Conservation (phyloP, 2,329 filamentous ascomycete genomes). For the Colletotrichum lupini region DNA sequence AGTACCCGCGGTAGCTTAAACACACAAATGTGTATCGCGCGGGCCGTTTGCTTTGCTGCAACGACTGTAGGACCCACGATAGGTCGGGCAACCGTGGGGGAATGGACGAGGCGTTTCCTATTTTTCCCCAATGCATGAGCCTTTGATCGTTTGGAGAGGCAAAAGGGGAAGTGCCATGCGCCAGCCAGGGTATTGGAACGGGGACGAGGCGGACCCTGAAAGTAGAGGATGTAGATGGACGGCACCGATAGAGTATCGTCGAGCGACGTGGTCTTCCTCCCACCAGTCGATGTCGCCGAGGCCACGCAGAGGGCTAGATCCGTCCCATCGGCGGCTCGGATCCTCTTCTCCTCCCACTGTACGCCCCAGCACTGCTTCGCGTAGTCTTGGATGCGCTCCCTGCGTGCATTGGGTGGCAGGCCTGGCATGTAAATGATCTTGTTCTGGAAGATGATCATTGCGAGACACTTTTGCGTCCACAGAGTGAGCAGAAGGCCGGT, state of each 20-base stretch:
- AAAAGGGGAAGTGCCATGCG: neutral
- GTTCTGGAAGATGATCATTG: slow-evolving; percentile 83
- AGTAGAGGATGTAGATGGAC: slow-evolving; percentile 66
- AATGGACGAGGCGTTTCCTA: slow-evolving; percentile 69
- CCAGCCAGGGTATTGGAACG: slow-evolving; percentile 5
- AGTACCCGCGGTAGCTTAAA: slow-evolving; percentile 78
- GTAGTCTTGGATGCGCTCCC: slow-evolving; percentile 75
- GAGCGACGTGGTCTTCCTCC: slow-evolving; percentile 25
- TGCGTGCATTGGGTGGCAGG: slow-evolving; percentile 75
- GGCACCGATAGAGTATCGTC: slow-evolving; percentile 31
- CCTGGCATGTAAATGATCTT: slow-evolving; percentile 86
- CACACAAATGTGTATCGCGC: slow-evolving; percentile 61
- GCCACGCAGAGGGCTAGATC: slow-evolving; percentile 70
- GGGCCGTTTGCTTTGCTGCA: slow-evolving; percentile 50
- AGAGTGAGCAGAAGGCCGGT: slow-evolving; percentile 72
- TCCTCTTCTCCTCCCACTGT: slow-evolving; percentile 73
- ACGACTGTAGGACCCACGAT: slow-evolving; percentile 61
- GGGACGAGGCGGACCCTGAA: slow-evolving; percentile 57
- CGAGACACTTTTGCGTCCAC: slow-evolving; percentile 75
- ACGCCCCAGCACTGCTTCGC: slow-evolving; percentile 67
- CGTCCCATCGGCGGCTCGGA: slow-evolving; percentile 72
- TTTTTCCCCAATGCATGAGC: slow-evolving; percentile 24
- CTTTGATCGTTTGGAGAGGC: slow-evolving; percentile 24
- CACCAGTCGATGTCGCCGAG: slow-evolving; percentile 45
- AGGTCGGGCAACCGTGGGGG: slow-evolving; percentile 68